These are phyloP conservation scores for Diutina catenulata DNA, from an alignment of 1,139 yeast genomes.

Conservation along the genomic window DNA sequence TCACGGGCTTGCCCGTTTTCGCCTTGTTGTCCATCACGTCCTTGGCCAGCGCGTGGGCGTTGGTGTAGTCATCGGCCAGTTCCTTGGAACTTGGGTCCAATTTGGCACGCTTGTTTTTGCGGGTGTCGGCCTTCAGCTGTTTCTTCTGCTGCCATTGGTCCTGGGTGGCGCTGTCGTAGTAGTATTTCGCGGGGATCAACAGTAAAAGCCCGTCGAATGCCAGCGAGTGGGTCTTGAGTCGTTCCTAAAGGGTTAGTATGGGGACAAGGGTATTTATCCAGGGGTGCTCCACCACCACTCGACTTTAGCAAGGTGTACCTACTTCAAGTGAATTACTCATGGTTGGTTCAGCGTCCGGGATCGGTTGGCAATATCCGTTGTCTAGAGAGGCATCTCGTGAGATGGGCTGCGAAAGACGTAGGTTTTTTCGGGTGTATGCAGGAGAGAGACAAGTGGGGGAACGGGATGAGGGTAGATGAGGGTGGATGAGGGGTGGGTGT, in stretches of 20 bases:
- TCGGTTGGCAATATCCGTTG: no score
- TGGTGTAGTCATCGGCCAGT: slow-evolving; percentile 30
- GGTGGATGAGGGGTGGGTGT: no score
- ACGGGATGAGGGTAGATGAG: no score
- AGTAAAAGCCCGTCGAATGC: slow-evolving; percentile 88
- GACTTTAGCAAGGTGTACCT: slow-evolving; percentile 14
- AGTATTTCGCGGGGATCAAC: slow-evolving; percentile 86
- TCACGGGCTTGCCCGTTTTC: slow-evolving; percentile 45
- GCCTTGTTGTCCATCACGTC: slow-evolving; percentile 52
- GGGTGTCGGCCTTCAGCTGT: slow-evolving; percentile 55
- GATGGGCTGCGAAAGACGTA: no score
- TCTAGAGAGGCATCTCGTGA: no score
- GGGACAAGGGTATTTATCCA: background rate
- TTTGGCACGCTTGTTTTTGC: slow-evolving; percentile 53
- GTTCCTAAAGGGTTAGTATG: slow-evolving; percentile 39
- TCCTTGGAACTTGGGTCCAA: slow-evolving; percentile 56
- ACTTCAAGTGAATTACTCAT: slow-evolving; percentile 43
- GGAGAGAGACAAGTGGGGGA: no score
- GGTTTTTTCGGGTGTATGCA: no score
- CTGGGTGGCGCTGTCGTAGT: slow-evolving; percentile 67
- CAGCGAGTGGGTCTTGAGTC: slow-evolving; percentile 71
- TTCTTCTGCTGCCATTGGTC: slow-evolving; percentile 88
- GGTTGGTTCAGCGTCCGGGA: slow-evolving; percentile 5
- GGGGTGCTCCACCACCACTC: background rate
- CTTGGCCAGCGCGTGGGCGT: slow-evolving; percentile 44